A percentile compares a stretch with the other conserved stretches of the same genome.
phyloP scores from a whole-genome alignment of 345 rosid species.

The Eucalyptus fibrosa region DNA sequence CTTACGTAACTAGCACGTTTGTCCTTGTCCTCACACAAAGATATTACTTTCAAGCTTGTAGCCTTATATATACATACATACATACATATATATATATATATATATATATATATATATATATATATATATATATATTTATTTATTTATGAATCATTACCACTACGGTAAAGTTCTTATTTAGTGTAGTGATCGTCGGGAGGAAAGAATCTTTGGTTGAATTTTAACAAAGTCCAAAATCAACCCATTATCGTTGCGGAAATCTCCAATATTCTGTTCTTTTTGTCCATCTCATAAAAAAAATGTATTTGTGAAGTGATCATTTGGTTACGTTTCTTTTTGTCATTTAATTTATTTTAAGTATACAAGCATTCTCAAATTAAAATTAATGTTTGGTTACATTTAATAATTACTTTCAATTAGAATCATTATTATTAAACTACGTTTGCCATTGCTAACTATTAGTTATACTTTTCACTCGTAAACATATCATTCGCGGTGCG shows the following conservation, averaged over 20 bases:
- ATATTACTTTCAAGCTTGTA: too few relatives aligned
- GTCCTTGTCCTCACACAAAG: neutral
- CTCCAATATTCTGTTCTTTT: neutral
- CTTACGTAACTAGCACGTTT: neutral
- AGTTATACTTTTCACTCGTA: neutral
- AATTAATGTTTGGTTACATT: neutral
- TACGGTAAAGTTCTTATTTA: neutral
- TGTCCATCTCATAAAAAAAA: too few relatives aligned
- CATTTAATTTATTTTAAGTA: too few relatives aligned
- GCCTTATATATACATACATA: neutral
- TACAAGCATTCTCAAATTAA: neutral
- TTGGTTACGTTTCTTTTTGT: too few relatives aligned
- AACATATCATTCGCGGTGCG: too few relatives aligned
- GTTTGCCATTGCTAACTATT: neutral
- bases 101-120: too few relatives aligned
- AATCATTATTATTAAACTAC: neutral
- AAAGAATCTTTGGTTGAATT: neutral
- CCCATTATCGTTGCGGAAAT: neutral
- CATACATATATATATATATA: too few relatives aligned
- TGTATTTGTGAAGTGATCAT: too few relatives aligned
- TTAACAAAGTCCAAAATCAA: neutral
- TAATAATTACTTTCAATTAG: neutral
- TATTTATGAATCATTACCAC: too few relatives aligned
- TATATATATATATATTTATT: too few relatives aligned
- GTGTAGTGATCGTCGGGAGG: neutral